phyloP scores from a whole-genome alignment of 2,329 filamentous ascomycete genomes.

The Colletotrichum graminicola region DNA sequence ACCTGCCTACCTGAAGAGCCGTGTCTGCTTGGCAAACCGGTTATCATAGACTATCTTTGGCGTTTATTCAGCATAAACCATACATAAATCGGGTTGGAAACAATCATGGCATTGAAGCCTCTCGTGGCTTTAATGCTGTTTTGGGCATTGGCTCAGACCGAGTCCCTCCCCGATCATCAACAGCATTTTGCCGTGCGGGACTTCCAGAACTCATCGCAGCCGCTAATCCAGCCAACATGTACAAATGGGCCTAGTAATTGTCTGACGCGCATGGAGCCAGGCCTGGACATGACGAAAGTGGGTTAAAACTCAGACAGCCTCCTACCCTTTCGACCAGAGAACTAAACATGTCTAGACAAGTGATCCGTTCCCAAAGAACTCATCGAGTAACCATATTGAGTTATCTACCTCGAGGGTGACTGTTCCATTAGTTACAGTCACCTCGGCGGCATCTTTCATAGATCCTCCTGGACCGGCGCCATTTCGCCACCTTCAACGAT shows the following conservation, averaged over 20 bases:
- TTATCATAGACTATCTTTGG: no score
- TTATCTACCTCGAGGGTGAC: background rate
- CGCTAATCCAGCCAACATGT: background rate
- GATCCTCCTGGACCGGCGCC: background rate
- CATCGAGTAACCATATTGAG: background rate
- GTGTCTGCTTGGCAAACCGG: background rate
- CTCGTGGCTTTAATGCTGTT: background rate
- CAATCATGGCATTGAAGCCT: background rate
- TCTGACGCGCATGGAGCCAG: no score
- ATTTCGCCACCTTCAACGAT: background rate
- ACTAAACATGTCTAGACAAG: background rate
- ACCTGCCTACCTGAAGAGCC: no score
- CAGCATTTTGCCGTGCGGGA: background rate
- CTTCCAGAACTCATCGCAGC: background rate
- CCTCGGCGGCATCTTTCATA: background rate
- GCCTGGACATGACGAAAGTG: background rate
- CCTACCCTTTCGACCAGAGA: no score
- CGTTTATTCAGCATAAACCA: no score
- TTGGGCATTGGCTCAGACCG: background rate
- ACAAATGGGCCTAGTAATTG: background rate
- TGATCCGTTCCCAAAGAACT: background rate
- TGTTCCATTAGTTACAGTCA: background rate
- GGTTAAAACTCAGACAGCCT: background rate
- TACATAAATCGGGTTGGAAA: no score
- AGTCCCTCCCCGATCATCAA: background rate